Evolutionary conservation across 371 early-diverging fungal genomes (phyloP), one percentile per base, ranked within the genome.

Genomic region (Rhizopus delemar): DNA sequence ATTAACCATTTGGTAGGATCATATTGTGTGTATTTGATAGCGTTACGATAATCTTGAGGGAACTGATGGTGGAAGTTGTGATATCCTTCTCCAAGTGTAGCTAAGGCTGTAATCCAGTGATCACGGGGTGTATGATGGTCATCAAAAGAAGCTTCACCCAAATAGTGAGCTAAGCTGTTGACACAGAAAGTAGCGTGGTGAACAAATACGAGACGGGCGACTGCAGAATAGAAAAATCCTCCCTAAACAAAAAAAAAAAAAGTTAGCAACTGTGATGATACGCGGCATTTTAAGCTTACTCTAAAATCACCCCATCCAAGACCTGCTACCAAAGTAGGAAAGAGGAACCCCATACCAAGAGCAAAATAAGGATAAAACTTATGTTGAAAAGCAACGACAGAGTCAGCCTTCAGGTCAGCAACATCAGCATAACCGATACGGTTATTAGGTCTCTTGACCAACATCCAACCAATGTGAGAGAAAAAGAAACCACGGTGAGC

Each of bases 1-100:
- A 97, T 95, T 39, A 93, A 69, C 96, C 96, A 96, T 74, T 95
- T 97, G 66, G 97, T 95, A 31, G 97, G 97, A 65, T 97, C 96
- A 70, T 94, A 97, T 78, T 97, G 94, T 60, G 86, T 86, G 65
- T 82, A 90, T 59, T 76, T 66, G 73, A 97, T 90, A 51, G 94
- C 96, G 66, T 97, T 97, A 60, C 97, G 90, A 80, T 93, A 97
- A 78, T 97, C 97, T 60, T 88, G 84, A 58, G 97, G 97, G 85
- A 95, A 97, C 74, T 95, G 91, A 78, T 95, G 96, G 62, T 94
- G 94, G 83, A 92, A 91, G 75, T 92, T 91, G 83, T 92, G 93
- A 70, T 91, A 92, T 11, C 92, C 92, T 74, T 93, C 92, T 49
- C 93, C 93, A 69, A 91, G 64, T 4, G 91, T 92, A 50, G 89